Conservation (phyloP, 495 filamentous ascomycete species). For the Alectoria sarmentosa region DNA sequence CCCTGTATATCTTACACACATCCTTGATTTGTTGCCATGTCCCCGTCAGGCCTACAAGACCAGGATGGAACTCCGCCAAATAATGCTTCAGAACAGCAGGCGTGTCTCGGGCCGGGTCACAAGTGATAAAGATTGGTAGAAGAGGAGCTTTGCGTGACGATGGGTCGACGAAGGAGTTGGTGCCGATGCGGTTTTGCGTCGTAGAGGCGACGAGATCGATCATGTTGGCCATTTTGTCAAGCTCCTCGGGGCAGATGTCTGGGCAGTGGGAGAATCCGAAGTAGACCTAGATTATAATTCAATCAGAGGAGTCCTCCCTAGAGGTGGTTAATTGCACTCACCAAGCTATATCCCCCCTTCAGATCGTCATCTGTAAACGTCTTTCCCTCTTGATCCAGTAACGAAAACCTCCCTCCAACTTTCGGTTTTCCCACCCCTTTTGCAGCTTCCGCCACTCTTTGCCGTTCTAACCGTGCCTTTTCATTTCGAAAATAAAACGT, state of each 20-base stretch:
- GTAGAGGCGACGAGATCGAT: conserved; percentile 66
- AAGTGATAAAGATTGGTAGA: conserved; percentile 84
- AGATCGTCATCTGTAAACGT: conserved; percentile 68
- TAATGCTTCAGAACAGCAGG: conserved; percentile 79
- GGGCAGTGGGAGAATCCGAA: conserved; percentile 98
- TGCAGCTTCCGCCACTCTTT: conserved; percentile 77
- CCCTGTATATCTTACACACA: conserved; percentile 88
- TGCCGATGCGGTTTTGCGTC: conserved; percentile 46
- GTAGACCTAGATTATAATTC: conserved; percentile 58
- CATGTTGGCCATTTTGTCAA: conserved; percentile 96
- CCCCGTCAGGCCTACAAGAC: conserved; percentile 82
- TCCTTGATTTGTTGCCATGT: conserved; percentile 87
- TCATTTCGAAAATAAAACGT: conserved; percentile 86
- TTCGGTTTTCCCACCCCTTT: conserved; percentile 92
- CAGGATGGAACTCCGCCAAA: conserved; percentile 85
- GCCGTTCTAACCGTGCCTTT: conserved; percentile 79
- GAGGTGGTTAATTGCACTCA: conserved; percentile 28
- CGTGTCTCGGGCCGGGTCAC: conserved; percentile 86
- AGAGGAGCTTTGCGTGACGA: conserved; percentile 48
- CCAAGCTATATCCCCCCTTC: conserved; percentile 78
- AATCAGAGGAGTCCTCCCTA: neutral
- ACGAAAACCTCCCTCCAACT: conserved; percentile 78
- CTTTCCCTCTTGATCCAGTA: conserved; percentile 76
- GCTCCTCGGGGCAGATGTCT: conserved; percentile 97
- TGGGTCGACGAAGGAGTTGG: conserved; percentile 88